Conservation (phyloP, 176 grass and related monocot genomes). For the Zea mays region DNA sequence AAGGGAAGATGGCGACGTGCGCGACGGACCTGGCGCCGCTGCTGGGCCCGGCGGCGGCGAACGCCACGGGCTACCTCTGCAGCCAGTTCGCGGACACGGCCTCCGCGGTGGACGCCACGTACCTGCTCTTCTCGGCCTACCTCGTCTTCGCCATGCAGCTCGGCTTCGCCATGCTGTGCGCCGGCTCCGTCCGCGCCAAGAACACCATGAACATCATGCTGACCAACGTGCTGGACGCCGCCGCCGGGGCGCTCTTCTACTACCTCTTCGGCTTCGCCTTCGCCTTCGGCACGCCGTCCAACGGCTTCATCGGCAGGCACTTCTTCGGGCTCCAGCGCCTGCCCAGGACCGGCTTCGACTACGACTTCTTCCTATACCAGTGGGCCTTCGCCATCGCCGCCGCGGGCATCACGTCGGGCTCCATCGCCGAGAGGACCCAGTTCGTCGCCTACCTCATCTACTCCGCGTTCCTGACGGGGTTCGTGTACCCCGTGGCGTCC, state of each 20-base stretch:
- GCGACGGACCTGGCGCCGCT: conserved; percentile 58
- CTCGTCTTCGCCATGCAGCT: conserved; percentile 98
- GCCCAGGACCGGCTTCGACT: conserved; percentile 68
- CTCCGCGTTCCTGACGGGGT: conserved; percentile 88
- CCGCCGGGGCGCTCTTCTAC: conserved; percentile 82
- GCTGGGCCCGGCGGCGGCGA: conserved; percentile 61
- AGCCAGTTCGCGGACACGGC: conserved; percentile 64
- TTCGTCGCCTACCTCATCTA: conserved; percentile 94
- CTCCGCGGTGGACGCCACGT: conserved; percentile 78
- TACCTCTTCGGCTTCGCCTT: conserved; percentile 97
- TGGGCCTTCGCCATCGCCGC: conserved; percentile 99
- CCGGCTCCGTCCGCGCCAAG: conserved; percentile 85
- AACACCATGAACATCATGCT: conserved; percentile 99
- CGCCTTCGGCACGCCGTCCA: conserved; percentile 84
- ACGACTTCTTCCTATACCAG: conserved; percentile 86
- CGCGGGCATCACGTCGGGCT: conserved; percentile 90
- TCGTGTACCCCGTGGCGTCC: conserved; percentile 86
- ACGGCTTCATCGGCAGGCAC: conserved; percentile 87
- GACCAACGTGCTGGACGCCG: conserved; percentile 92
- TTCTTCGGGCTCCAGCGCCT: conserved; percentile 82
- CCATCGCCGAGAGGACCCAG: conserved; percentile 89
- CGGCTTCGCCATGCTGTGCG: conserved; percentile 95
- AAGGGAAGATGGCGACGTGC: conserved; percentile 68
- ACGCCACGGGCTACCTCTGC: conserved; percentile 65
- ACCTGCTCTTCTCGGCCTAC: conserved; percentile 97